A percentile compares a stretch with the other conserved stretches of the same genome.
phyloP scores from a whole-genome alignment of 768 basidiomycete species.

The Podaxis carcinomalis region DNA sequence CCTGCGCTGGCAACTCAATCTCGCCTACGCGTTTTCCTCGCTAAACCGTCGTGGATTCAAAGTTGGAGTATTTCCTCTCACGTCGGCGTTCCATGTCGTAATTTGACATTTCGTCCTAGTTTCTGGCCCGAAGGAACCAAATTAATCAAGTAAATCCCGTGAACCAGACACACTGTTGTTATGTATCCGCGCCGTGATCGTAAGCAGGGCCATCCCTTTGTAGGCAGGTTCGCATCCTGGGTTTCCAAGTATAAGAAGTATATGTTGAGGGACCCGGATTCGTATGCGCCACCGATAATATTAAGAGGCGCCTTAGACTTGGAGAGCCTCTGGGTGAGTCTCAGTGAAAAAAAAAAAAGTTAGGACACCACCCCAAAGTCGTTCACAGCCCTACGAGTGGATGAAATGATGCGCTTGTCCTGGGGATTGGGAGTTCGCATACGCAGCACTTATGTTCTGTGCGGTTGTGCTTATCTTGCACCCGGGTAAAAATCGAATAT shows the following conservation, averaged over 20 bases:
- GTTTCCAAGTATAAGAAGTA: not conserved
- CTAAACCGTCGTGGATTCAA: not conserved
- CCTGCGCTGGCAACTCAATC: not conserved
- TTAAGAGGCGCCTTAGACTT: not conserved
- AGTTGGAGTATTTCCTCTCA: conserved; percentile 3
- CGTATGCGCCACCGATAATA: not conserved
- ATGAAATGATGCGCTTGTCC: not conserved
- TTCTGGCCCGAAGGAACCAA: not conserved
- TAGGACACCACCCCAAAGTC: not conserved
- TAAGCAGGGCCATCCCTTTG: not conserved
- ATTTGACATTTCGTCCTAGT: not conserved
- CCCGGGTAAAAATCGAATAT: not conserved
- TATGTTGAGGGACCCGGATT: not conserved
- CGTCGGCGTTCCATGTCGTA: conserved; percentile 4
- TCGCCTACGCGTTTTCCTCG: not conserved
- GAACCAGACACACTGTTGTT: not conserved
- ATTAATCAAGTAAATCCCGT: not conserved
- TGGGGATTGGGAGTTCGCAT: too few species aligned
- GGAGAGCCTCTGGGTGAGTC: not conserved
- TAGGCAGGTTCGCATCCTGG: not conserved
- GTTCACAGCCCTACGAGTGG: not conserved
- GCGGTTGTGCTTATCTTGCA: too few species aligned
- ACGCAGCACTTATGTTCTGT: too few species aligned
- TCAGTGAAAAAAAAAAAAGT: not conserved
- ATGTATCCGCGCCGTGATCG: not conserved